Evolutionary conservation across 2,329 filamentous ascomycete genomes (phyloP).

Genomic region (Periconia digitata): DNA sequence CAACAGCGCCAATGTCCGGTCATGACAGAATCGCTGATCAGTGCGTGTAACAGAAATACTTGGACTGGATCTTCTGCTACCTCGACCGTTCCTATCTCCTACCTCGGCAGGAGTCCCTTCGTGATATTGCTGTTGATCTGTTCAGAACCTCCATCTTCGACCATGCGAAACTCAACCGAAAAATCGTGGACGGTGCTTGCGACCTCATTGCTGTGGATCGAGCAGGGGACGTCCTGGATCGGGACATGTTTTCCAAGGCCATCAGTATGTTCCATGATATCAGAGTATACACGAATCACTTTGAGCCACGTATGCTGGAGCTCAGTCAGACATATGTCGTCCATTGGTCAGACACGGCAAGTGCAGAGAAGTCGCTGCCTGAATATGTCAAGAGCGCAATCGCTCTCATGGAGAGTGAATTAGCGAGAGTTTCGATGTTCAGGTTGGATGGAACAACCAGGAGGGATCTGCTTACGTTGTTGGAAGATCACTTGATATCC

Average conservation of each 20-base stretch:
- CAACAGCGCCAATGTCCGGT: background rate
- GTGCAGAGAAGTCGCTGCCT: constrained; percentile 63
- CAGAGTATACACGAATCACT: constrained; percentile 74
- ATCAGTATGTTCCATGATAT: constrained; percentile 86
- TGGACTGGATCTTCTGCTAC: constrained; percentile 91
- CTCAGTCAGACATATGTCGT: constrained; percentile 69
- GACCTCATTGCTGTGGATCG: constrained; percentile 75
- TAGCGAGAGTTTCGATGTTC: constrained; percentile 74
- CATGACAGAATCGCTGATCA: background rate
- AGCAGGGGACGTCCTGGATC: constrained; percentile 56
- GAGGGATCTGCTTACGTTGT: constrained; percentile 69
- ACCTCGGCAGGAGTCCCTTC: constrained; percentile 73
- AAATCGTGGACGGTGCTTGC: constrained; percentile 70
- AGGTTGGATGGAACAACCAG: constrained; percentile 83
- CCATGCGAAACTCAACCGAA: constrained; percentile 53
- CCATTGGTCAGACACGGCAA: constrained; percentile 69
- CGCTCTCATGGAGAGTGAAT: constrained; percentile 70
- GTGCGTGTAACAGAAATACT: constrained; percentile 58
- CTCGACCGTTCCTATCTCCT: constrained; percentile 88
- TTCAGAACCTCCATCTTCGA: constrained; percentile 68
- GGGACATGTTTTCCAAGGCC: constrained; percentile 68
- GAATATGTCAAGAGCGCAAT: constrained; percentile 74
- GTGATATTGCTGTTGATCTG: constrained; percentile 75
- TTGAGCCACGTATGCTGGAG: constrained; percentile 75
- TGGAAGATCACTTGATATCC: constrained; percentile 72